Base-by-base conservation (phyloP, 495 filamentous ascomycete genomes). In the Trichoderma virens region DNA sequence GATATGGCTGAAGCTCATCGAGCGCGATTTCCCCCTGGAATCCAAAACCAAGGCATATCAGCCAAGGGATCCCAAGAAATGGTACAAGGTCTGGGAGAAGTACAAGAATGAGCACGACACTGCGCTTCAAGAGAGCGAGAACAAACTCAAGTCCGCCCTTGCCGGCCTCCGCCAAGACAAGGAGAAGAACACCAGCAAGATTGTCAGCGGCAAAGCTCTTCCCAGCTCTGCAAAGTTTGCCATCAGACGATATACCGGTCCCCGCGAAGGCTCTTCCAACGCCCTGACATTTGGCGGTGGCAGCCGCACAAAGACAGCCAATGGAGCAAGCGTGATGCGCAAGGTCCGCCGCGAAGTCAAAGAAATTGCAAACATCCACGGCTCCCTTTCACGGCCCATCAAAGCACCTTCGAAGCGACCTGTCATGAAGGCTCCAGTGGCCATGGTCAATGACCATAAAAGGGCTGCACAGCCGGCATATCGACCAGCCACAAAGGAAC, bases 21-120 rank as follows among this genome's bases (percentile, higher is more conserved):
- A 65, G 1, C 71, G 69, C 63, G 56, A 72, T 43, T 75, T 72
- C 34, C 66, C 64, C 27, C 38, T 56, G 32, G 59, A 64, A 18
- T 28, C 32, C 11, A 60, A 56, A 25, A 65, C 31, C 14, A n/a
- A 68, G 2, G 43, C 61, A 9, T 70, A 64, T 18, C 54, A 64
- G n/a, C 69, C 72, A 0, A 60, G 39, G 13, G 64, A 73, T 43
- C 67, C 71, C 3, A 56, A 59, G 25, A 61, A 63, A 38, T 73
- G 71, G 72, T 43, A 61, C 41, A 67, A 67, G 31, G 70, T 74
- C 63, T 43, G 30, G 54, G 34, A 60, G 25, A 59, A 65, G 63
- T 39, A 72, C 31, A 67, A 70, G 63, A 54, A 77, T 71, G 73
- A 75, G 64, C 67, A 79, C 76, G 75, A 81, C 76, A 68, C 76